phyloP scores from a whole-genome alignment of 306 rosid species.

The Quercus robur region DNA sequence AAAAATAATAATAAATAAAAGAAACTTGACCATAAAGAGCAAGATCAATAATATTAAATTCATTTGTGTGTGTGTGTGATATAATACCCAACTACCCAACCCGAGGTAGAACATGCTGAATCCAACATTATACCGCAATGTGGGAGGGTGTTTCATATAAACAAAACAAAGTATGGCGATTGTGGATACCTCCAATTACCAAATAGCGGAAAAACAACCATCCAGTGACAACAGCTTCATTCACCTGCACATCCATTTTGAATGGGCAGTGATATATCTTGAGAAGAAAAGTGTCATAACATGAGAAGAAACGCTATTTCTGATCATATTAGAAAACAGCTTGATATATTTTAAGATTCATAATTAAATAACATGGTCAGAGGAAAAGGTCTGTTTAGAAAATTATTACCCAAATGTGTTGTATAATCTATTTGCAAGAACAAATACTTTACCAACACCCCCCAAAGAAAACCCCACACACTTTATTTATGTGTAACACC shows the following conservation, averaged over 20 bases:
- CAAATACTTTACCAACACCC: neutral
- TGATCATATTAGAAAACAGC: neutral
- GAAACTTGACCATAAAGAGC: no score
- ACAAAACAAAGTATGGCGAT: neutral
- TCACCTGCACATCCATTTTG: conserved; percentile 52
- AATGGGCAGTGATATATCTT: neutral
- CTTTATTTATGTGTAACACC: no score
- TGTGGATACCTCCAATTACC: conserved; percentile 90
- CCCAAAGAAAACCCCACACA: neutral
- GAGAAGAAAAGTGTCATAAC: neutral
- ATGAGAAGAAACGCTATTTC: neutral
- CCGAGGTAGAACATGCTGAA: neutral
- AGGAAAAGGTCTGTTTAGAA: neutral
- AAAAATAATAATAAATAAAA: no score
- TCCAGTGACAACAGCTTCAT: conserved; percentile 94
- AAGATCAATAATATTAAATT: neutral
- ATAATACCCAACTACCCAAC: neutral
- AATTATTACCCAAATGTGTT: neutral
- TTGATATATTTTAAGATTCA: neutral
- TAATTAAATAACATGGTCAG: neutral
- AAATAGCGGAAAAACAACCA: conserved; percentile 99
- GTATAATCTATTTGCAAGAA: neutral
- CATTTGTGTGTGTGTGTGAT: neutral
- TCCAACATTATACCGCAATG: neutral
- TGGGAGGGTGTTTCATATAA: neutral